Base-by-base conservation (phyloP, 345 rosid genomes). In the Durio zibethinus region DNA sequence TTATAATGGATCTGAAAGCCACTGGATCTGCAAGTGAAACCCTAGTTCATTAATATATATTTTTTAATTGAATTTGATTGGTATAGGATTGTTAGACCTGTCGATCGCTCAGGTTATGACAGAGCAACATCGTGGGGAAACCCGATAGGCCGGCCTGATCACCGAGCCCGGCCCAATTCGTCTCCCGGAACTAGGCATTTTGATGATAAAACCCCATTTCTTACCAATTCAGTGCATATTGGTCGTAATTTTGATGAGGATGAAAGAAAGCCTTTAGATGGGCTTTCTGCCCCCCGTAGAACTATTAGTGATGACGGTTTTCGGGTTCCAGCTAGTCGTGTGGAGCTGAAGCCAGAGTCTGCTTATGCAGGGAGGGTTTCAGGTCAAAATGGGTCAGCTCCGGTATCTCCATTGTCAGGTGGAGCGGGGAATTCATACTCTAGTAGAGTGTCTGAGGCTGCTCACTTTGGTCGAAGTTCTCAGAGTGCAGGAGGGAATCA, bases 191-290 rank as follows among this genome's bases (percentile, higher is more conserved):
- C 82, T 4, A 81, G 92, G 84, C 90, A 83, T 80, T 88, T 90
- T 0, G 98, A 93, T 87, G 94, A 92, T 73, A 93, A 90, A 79
- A 80, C 93, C 14, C 86, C 91, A 0, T 93, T 93, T 82, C 84
- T 89, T 16, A 85, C 86, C 75, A 86, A 80, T 79, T 80, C 82
- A 0, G 80, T 74, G 0, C 89, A 85, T 62, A 90, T 93, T 67
- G 98, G 95, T 48, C 90, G 93, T 21, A 84, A 90, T 78, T 93
- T 93, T 42, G 95, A 80, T 47, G 98, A 93, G 84, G 98, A 93
- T 69, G 98, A 93, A 77, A 82, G 97, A 43, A 93, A 86, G 82
- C 97, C 95, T 4, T 84, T 91, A 23, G 95, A 92, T 83, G 91
- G 97, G 67, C 79, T 80, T 59, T 88, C 90, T 0, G 88, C 79